Base-by-base conservation (phyloP, 73 alveolate genomes). In the Tetrahymena elliotti region DNA sequence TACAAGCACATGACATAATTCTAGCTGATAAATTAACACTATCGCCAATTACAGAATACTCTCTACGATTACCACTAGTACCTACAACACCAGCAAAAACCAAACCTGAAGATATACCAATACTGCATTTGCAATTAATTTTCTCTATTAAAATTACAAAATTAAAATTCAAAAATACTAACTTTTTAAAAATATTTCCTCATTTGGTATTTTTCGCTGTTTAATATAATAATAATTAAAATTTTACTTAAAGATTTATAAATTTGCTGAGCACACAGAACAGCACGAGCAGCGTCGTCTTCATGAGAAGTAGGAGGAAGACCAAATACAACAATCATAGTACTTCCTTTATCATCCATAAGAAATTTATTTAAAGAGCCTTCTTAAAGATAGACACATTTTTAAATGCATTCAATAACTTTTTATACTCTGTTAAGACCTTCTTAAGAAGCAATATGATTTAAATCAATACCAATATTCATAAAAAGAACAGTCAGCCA, bases 21-120 rank as follows among this genome's bases (percentile, higher is more conserved):
- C 99, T 98, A 35, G 99, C 98, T 3, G 99, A 97, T 83, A 98
- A 95, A 97, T 98, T 98, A 13, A 98, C 99, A 27, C 96, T 97
- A 96, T 98, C 99, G 2, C 99, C 99, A 39, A 98, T 52, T 93
- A 98, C 99, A 37, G 99, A 96, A 96, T 84, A 98, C 93, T 98
- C 99, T 96, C 98, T 98, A 84, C 99, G 96, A 20, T 97, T 95
- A 11, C 99, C 99, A 83, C 98, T 96, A 10, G 99, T 97, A 34
- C 99, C 99, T n/a, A 98, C 99, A 1, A 98, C 99, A n/a, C 99
- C 99, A 34, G 99, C 95, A 92, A 97, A 98, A 68, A 98, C 98
- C 22, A 97, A 95, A 20, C 99, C 99, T 18, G 99, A 98, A 33
- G 99, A 94, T 22, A 98, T 94, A 13, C 99, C 99, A 95, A 84